Conservation (phyloP, 2,329 filamentous ascomycete species). For the Monilinia vaccinii-corymbosi region DNA sequence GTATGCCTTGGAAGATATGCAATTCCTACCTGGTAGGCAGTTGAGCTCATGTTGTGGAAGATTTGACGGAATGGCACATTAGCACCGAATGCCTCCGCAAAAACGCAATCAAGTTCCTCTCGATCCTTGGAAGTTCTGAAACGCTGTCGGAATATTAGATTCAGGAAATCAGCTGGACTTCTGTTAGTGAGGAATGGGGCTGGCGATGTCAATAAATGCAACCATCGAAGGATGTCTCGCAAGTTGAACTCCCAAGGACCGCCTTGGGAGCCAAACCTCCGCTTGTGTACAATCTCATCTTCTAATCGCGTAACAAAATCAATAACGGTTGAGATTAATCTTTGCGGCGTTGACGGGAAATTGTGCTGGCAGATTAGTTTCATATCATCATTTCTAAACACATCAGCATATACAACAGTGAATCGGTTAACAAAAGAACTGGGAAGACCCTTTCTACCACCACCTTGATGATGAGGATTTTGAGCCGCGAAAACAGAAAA, state of each 20-base stretch:
- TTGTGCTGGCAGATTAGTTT: slow-evolving; percentile 71
- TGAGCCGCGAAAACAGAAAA: slow-evolving; percentile 97
- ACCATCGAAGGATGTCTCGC: slow-evolving; percentile 81
- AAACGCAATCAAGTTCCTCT: slow-evolving; percentile 54
- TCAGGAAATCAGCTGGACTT: slow-evolving; percentile 62
- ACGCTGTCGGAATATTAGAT: slow-evolving; percentile 76
- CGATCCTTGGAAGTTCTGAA: slow-evolving; percentile 70
- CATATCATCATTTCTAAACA: slow-evolving; percentile 74
- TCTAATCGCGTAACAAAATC: slow-evolving; percentile 76
- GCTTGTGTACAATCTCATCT: slow-evolving; percentile 52
- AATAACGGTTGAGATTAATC: slow-evolving; percentile 60
- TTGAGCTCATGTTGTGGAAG: slow-evolving; percentile 58
- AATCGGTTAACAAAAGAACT: slow-evolving; percentile 97
- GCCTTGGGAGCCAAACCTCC: slow-evolving; percentile 50
- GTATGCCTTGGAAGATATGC: slow-evolving; percentile 57
- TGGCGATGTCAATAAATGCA: slow-evolving; percentile 57
- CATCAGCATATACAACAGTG: slow-evolving; percentile 92
- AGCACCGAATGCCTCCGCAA: slow-evolving; percentile 50
- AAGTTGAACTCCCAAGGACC: slow-evolving; percentile 96
- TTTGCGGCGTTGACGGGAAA: slow-evolving; percentile 54
- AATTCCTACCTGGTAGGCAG: slow-evolving; percentile 69
- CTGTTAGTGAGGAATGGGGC: slow-evolving; percentile 53
- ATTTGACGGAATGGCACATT: slow-evolving; percentile 45
- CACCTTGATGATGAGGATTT: slow-evolving; percentile 95
- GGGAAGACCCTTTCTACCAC: slow-evolving; percentile 87